A percentile compares a stretch with the other conserved stretches of the same genome.
These are phyloP conservation scores for Boletus pseudopeckii DNA, from an alignment of 768 basidiomycete species.

Conservation along the genomic window DNA sequence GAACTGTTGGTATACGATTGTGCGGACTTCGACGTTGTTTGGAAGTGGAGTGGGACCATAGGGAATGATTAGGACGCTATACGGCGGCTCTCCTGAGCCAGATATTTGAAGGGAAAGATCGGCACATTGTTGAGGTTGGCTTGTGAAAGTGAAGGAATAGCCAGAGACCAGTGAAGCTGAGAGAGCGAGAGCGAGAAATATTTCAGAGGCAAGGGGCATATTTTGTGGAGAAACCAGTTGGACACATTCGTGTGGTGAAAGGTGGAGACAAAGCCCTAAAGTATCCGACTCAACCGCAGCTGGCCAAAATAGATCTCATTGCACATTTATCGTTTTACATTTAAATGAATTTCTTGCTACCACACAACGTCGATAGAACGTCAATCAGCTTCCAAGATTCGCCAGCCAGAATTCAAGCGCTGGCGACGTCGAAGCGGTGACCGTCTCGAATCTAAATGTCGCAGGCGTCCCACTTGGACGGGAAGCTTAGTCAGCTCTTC, in stretches of 20 bases:
- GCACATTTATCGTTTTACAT: not conserved
- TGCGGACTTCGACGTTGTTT: conserved; percentile 62
- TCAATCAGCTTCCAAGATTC: conserved; percentile 11
- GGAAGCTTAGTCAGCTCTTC: not conserved
- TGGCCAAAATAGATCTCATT: conserved; percentile 9
- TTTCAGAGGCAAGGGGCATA: conserved; percentile 8
- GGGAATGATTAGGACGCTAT: conserved; percentile 63
- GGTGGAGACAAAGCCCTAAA: not conserved
- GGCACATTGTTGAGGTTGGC: conserved; percentile 60
- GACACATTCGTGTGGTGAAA: conserved; percentile 9
- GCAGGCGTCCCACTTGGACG: too few species aligned
- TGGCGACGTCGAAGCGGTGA: not conserved
- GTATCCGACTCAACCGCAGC: not conserved
- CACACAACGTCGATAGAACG: conserved; percentile 1
- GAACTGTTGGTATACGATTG: conserved; percentile 56
- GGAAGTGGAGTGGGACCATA: conserved; percentile 59
- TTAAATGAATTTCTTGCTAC: not conserved
- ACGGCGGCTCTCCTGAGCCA: conserved; percentile 66
- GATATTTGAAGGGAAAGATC: conserved; percentile 57
- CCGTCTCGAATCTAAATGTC: too few species aligned
- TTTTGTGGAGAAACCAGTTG: not conserved
- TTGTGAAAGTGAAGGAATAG: conserved; percentile 43
- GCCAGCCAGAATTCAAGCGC: not conserved
- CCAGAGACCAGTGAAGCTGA: conserved; percentile 33
- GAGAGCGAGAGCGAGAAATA: conserved; percentile 13